phyloP scores from a whole-genome alignment of 495 filamentous ascomycete genomes.

The Penicillium salamii region DNA sequence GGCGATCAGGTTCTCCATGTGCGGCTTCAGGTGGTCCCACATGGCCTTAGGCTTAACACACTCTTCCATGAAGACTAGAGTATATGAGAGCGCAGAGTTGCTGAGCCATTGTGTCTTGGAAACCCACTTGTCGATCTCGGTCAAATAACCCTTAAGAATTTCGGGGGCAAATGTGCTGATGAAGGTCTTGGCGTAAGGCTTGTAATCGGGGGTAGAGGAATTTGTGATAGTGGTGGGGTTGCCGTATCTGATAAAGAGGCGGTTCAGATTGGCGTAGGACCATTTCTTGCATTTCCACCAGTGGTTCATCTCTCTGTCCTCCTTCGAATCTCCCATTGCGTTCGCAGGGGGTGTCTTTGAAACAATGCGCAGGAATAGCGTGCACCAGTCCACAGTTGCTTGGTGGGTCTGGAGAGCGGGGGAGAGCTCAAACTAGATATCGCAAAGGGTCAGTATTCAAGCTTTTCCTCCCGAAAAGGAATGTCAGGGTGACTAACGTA shows the following conservation, averaged over 20 bases:
- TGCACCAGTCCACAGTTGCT: conserved; percentile 89
- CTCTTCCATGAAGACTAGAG: conserved; percentile 89
- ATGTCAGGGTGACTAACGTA: conserved; percentile 64
- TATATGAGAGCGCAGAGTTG: conserved; percentile 88
- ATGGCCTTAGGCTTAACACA: conserved; percentile 96
- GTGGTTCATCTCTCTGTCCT: conserved; percentile 87
- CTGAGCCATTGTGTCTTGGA: conserved; percentile 92
- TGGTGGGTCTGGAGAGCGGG: conserved; percentile 71
- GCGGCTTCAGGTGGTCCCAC: conserved; percentile 91
- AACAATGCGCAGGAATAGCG: conserved; percentile 85
- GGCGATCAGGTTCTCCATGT: conserved; percentile 84
- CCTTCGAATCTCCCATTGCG: conserved; percentile 75
- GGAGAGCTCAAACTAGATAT: conserved; percentile 76
- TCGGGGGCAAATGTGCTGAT: conserved; percentile 89
- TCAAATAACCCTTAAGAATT: conserved; percentile 88
- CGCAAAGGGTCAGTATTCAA: conserved; percentile 14
- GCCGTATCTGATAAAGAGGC: conserved; percentile 94
- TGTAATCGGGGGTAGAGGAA: conserved; percentile 65
- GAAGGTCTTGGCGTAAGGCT: conserved; percentile 82
- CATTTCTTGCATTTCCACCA: conserved; percentile 99
- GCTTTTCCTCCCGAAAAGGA: background rate
- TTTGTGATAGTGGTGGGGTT: conserved; percentile 71
- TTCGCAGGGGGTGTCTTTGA: conserved; percentile 77
- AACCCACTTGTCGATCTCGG: conserved; percentile 95
- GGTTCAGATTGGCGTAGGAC: conserved; percentile 95